Conservation (phyloP, 73 alveolate genomes). For the Urostyla sp. region DNA sequence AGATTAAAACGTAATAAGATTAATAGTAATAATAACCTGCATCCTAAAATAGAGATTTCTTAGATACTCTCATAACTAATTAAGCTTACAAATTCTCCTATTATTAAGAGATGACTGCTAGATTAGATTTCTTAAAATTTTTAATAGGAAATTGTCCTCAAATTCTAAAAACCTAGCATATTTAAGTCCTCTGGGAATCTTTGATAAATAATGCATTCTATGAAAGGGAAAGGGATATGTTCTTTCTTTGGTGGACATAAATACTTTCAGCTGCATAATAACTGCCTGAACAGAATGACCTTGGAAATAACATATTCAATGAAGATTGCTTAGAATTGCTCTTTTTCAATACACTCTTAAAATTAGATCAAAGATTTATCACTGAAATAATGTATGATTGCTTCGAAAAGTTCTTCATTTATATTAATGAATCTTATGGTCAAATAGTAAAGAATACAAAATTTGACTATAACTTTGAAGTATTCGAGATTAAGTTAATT, state of each 20-base stretch:
- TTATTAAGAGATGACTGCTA: slow-evolving; percentile 64
- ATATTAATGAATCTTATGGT: slow-evolving; percentile 72
- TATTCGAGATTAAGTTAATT: slow-evolving; percentile 61
- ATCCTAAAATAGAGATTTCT: slow-evolving; percentile 50
- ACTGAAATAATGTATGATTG: slow-evolving; percentile 66
- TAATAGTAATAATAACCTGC: background rate
- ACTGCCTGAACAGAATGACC: slow-evolving; percentile 28
- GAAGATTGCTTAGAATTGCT: slow-evolving; percentile 70
- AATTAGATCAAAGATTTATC: slow-evolving; percentile 62
- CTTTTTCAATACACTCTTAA: slow-evolving; percentile 65
- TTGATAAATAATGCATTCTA: slow-evolving; percentile 69
- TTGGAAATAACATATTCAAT: slow-evolving; percentile 42
- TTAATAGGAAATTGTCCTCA: slow-evolving; percentile 44
- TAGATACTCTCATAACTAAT: slow-evolving; percentile 48
- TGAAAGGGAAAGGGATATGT: slow-evolving; percentile 68
- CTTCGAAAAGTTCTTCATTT: slow-evolving; percentile 65
- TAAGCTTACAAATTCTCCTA: slow-evolving; percentile 51
- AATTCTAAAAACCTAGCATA: slow-evolving; percentile 62
- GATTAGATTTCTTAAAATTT: slow-evolving; percentile 72
- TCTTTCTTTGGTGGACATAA: slow-evolving; percentile 66
- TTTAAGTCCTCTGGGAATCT: slow-evolving; percentile 74
- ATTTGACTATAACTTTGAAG: slow-evolving; percentile 55
- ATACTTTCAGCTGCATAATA: slow-evolving; percentile 27
- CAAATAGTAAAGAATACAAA: slow-evolving; percentile 51
- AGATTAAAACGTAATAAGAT: background rate